Base-by-base conservation (phyloP, 1,284 basidiomycete species). In the Ceraceosorus bombacis region DNA sequence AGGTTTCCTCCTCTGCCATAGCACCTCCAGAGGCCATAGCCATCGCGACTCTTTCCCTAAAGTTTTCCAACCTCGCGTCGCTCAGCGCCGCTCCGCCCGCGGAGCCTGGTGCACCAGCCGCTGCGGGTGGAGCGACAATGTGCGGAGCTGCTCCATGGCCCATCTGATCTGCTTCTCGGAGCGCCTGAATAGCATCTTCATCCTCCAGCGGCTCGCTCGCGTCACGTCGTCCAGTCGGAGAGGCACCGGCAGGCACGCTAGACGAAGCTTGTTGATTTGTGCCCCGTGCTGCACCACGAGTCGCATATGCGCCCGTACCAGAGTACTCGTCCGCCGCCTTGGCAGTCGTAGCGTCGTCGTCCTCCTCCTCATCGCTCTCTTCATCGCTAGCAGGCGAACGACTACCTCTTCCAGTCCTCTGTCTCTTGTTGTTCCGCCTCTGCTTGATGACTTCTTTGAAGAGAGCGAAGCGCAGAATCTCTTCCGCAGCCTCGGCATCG, bases 381-480 rank as follows among this genome's bases (percentile, higher is more conserved):
- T 70, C 68, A 49, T 71, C 71, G 63, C 73, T 69, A n/a, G 74
- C 73, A 62, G 70, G 70, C 50, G 64, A 68, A 56, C 63, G 61
- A 51, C 62, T 60, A 38, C 66, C 63, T 10, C 61, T 55, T 15
- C 53, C 57, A 2, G 71, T 72, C 38, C 64, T 57, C 17, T 65
- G 74, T 41, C 78, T 72, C 73, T 84, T 82, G 53, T 85, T 69
- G 81, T 84, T 71, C 13, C 55, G 49, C 36, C 58, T 62, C 2
- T 51, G 58, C 75, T 88, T 90, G 56, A 91, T 83, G 15, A 99
- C 94, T 78, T 98, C 95, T 77, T 94, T 95, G 85, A 94, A 99
- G 40, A 99, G 84, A 0, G 95, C 95, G 78, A 91, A 99, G 17
- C 94, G 88, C 73, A 99, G 86, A 71, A 98, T 94, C 73, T 88